These are phyloP conservation scores for Cordyceps cateniannulata DNA, from an alignment of 2,329 filamentous ascomycete genomes.

Conservation along the genomic window DNA sequence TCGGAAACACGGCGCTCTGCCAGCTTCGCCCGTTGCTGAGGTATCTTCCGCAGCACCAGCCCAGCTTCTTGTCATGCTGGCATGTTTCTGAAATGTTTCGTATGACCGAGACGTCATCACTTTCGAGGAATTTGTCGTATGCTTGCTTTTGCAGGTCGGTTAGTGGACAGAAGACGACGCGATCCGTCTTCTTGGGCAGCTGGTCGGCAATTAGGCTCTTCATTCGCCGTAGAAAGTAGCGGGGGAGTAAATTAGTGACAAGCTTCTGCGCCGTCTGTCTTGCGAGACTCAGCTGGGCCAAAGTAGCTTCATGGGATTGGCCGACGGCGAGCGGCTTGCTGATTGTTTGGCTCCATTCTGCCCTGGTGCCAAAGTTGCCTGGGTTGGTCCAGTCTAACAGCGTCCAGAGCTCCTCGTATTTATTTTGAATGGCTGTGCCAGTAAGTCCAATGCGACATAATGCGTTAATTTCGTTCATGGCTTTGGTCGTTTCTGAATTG, in stretches of 20 bases:
- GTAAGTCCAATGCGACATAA: slow-evolving; percentile 90
- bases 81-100: slow-evolving; percentile 62
- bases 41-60: slow-evolving; percentile 69
- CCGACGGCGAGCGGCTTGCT: slow-evolving; percentile 75
- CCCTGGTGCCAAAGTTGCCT: slow-evolving; percentile 55
- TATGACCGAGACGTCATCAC: slow-evolving; percentile 63
- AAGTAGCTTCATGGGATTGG: slow-evolving; percentile 86
- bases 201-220: slow-evolving; percentile 90
- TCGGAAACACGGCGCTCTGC: slow-evolving; percentile 77
- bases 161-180: slow-evolving; percentile 89
- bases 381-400: slow-evolving; percentile 95
- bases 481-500: slow-evolving; percentile 68
- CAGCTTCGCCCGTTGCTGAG: slow-evolving; percentile 60
- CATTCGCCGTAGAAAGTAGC: slow-evolving; percentile 86
- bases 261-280: slow-evolving; percentile 78
- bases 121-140: slow-evolving; percentile 72
- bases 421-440: slow-evolving; percentile 95
- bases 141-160: slow-evolving; percentile 74
- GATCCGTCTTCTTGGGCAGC: slow-evolving; percentile 88
- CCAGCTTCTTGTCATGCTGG: slow-evolving; percentile 56
- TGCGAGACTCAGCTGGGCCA: slow-evolving; percentile 72
- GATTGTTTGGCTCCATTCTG: slow-evolving; percentile 74
- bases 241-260: slow-evolving; percentile 78
- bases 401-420: slow-evolving; percentile 95
- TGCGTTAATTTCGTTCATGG: slow-evolving; percentile 86